These are phyloP conservation scores for Epithemia pelagica DNA, from an alignment of 108 stramenopile species.

Conservation along the genomic window DNA sequence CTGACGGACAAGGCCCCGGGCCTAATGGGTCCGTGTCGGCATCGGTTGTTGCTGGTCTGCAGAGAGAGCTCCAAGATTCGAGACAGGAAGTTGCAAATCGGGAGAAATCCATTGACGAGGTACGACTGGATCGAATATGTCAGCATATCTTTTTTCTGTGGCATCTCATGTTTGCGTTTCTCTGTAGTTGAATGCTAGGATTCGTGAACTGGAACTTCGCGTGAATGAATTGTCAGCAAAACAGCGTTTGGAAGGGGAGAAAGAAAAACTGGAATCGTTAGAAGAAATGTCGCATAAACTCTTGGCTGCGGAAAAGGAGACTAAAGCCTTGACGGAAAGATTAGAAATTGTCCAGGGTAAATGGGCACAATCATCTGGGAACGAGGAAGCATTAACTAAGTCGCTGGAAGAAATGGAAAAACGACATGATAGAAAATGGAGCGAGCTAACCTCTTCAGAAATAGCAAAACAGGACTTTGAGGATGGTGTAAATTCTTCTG, in stretches of 20 bases:
- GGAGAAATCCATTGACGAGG: slow-evolving; percentile 67
- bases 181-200: slow-evolving; percentile 42
- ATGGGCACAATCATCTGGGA: slow-evolving; percentile 60
- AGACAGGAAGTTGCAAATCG: slow-evolving; percentile 43
- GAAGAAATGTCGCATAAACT: slow-evolving; percentile 44
- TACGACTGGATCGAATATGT: slow-evolving; percentile 15
- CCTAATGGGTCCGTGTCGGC: background rate
- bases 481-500: background rate
- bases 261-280: slow-evolving; percentile 32
- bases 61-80: slow-evolving; percentile 53
- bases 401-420: slow-evolving; percentile 57
- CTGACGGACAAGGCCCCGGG: background rate
- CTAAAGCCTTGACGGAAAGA: slow-evolving; percentile 32
- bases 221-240: slow-evolving; percentile 45
- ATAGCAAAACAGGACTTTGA: background rate
- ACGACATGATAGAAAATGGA: slow-evolving; percentile 65
- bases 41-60: slow-evolving; percentile 11
- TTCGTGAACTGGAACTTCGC: slow-evolving; percentile 42
- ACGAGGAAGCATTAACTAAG: slow-evolving; percentile 49
- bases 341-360: slow-evolving; percentile 34
- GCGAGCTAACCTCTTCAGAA: slow-evolving; percentile 36
- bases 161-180: slow-evolving; percentile 4
- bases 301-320: slow-evolving; percentile 27
- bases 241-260: slow-evolving; percentile 33
- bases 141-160: background rate